Conservation (phyloP, 169 alveolate genomes). For the Babesia sp. region DNA sequence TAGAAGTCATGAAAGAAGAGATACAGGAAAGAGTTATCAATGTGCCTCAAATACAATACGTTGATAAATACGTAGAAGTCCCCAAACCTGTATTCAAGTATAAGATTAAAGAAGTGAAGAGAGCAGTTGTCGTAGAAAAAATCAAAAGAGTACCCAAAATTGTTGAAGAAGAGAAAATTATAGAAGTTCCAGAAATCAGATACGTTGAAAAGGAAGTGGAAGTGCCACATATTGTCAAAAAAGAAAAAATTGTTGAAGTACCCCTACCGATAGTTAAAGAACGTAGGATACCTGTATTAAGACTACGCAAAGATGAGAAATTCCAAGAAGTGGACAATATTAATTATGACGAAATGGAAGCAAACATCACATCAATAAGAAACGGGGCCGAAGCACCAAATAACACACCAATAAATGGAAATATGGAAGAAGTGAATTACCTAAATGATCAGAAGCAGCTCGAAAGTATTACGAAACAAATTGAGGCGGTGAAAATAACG, state of each 20-base stretch:
- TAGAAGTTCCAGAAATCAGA: constrained; percentile 87
- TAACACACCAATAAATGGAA: constrained; percentile 21
- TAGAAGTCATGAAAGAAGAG: constrained; percentile 86
- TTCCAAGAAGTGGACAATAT: constrained; percentile 82
- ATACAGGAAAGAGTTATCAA: constrained; percentile 84
- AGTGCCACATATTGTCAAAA: constrained; percentile 86
- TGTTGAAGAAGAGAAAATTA: constrained; percentile 84
- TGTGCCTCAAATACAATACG: constrained; percentile 88
- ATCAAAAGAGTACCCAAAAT: constrained; percentile 84
- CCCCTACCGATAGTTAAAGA: constrained; percentile 86
- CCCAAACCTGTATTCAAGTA: constrained; percentile 84
- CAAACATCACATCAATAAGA: neutral
- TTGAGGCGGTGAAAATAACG: neutral
- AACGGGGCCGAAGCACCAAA: constrained; percentile 17
- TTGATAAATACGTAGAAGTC: constrained; percentile 88
- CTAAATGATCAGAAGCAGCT: neutral
- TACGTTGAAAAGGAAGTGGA: constrained; percentile 85
- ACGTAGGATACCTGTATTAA: constrained; percentile 87
- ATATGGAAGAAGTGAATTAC: neutral
- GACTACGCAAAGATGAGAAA: constrained; percentile 77
- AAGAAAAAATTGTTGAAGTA: constrained; percentile 86
- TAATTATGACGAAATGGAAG: constrained; percentile 18
- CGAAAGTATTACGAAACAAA: neutral
- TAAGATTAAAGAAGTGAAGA: constrained; percentile 81
- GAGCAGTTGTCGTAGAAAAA: constrained; percentile 86